Evolutionary conservation across 345 rosid species (phyloP).

Genomic region (Abelmoschus esculentus): DNA sequence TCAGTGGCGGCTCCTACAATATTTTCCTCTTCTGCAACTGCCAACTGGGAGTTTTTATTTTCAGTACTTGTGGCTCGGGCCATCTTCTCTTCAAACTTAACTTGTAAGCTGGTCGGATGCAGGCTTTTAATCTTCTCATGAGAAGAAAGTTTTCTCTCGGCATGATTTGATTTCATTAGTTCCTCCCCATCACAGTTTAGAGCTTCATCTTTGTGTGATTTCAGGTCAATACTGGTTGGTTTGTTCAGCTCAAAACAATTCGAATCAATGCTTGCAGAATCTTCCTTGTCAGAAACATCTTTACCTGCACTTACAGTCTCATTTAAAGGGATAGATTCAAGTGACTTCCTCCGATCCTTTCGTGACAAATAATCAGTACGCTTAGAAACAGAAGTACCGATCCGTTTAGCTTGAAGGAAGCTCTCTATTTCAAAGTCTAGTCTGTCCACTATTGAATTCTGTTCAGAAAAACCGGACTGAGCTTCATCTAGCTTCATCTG

Average conservation of each 20-base stretch:
- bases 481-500: slow-evolving; percentile 70
- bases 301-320: slow-evolving; percentile 56
- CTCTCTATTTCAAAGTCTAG: slow-evolving; percentile 72
- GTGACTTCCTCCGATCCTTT: slow-evolving; percentile 49
- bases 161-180: slow-evolving; percentile 23
- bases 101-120: slow-evolving; percentile 53
- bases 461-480: slow-evolving; percentile 31
- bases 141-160: slow-evolving; percentile 28
- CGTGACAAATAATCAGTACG: slow-evolving; percentile 16
- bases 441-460: slow-evolving; percentile 52
- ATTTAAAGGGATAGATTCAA: slow-evolving; percentile 70
- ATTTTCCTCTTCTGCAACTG: slow-evolving; percentile 22
- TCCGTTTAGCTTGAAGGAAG: slow-evolving; percentile 51
- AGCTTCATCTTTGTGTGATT: slow-evolving; percentile 29
- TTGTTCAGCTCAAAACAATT: slow-evolving; percentile 83
- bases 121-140: slow-evolving; percentile 36
- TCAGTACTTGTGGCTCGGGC: slow-evolving; percentile 39
- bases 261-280: slow-evolving; percentile 68
- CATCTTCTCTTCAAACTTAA: slow-evolving; percentile 70
- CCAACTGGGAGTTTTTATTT: slow-evolving; percentile 32
- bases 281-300: slow-evolving; percentile 52
- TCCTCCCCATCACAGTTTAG: slow-evolving; percentile 22
- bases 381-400: slow-evolving; percentile 23
- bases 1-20: slow-evolving; percentile 26
- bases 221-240: slow-evolving; percentile 31